Conservation (phyloP, 1,284 basidiomycete species). For the Leccinum griseonigrum region DNA sequence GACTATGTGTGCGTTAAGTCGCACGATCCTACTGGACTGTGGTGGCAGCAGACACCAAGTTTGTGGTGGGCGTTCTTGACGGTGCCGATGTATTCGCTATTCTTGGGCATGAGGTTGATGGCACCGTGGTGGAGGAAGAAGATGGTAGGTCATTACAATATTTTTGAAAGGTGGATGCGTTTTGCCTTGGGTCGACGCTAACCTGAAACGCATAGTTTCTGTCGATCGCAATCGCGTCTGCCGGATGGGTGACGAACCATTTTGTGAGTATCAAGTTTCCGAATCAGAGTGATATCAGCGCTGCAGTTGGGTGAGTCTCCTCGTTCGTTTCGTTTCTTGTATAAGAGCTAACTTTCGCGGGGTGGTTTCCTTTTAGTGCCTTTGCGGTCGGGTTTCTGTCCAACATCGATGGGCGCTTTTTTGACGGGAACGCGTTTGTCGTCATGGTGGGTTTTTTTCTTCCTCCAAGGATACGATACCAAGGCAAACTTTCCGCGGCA, state of each 20-base stretch:
- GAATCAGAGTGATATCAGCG: constrained; percentile 71
- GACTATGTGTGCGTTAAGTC: constrained; percentile 60
- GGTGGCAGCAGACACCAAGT: constrained; percentile 59
- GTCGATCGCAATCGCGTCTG: constrained; percentile 65
- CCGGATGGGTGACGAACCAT: constrained; percentile 80
- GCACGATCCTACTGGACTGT: constrained; percentile 52
- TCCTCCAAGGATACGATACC: background rate
- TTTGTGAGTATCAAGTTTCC: constrained; percentile 66
- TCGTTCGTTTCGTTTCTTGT: background rate
- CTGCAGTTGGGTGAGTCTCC: constrained; percentile 58
- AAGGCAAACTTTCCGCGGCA: constrained; percentile 19
- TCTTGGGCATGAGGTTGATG: constrained; percentile 76
- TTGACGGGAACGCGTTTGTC: constrained; percentile 76
- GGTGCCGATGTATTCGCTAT: constrained; percentile 75
- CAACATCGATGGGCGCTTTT: constrained; percentile 82
- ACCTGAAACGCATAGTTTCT: constrained; percentile 42
- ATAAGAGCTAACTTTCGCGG: background rate
- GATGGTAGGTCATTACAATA: constrained; percentile 42
- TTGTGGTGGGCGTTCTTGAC: constrained; percentile 73
- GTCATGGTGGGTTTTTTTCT: constrained; percentile 55
- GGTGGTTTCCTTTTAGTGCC: constrained; percentile 43
- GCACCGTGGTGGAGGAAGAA: constrained; percentile 73
- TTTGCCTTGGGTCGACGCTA: background rate
- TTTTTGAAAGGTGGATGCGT: background rate
- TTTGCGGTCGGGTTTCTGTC: constrained; percentile 83